These are phyloP conservation scores for Ophiosphaerella korrae DNA, from an alignment of 2,329 filamentous ascomycete species.

Conservation along the genomic window DNA sequence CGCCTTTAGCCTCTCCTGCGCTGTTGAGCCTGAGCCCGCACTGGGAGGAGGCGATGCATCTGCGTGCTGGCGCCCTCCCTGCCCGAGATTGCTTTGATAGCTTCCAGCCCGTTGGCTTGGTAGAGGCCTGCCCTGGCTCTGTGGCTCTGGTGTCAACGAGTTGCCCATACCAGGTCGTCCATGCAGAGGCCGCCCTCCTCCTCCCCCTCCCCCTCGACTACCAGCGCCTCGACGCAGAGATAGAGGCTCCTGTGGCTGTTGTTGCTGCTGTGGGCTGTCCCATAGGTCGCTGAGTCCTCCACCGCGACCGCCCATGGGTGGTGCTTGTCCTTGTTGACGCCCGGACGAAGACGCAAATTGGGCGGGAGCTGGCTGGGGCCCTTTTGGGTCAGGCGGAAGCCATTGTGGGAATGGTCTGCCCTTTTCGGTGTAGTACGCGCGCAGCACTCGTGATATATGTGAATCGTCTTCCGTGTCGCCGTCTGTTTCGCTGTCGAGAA, in stretches of 20 bases:
- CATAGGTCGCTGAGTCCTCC: conserved; percentile 65
- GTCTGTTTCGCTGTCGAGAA: conserved; percentile 66
- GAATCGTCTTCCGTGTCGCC: conserved; percentile 79
- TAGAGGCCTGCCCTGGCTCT: conserved; percentile 61
- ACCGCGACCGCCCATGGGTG: conserved; percentile 39
- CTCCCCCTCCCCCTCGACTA: conserved; percentile 43
- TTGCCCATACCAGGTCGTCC: conserved; percentile 35
- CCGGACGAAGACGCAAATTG: conserved; percentile 58
- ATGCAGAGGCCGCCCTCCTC: conserved; percentile 21
- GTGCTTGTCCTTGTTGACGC: conserved; percentile 37
- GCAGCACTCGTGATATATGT: conserved; percentile 90
- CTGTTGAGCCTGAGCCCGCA: conserved; percentile 58
- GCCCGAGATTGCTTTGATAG: conserved; percentile 64
- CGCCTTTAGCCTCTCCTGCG: conserved; percentile 82
- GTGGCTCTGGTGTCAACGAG: conserved; percentile 41
- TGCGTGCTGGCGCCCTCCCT: conserved; percentile 43
- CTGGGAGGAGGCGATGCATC: conserved; percentile 47
- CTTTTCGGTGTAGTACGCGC: conserved; percentile 91
- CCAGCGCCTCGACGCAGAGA: conserved; percentile 53
- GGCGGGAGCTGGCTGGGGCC: conserved; percentile 55
- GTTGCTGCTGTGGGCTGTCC: conserved; percentile 52
- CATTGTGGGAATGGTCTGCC: conserved; percentile 79
- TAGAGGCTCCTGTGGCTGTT: conserved; percentile 47
- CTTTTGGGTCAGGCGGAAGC: conserved; percentile 90
- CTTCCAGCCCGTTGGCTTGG: conserved; percentile 76